Conservation (phyloP, 1,284 basidiomycete genomes). For the Ganoderma resinaceum region DNA sequence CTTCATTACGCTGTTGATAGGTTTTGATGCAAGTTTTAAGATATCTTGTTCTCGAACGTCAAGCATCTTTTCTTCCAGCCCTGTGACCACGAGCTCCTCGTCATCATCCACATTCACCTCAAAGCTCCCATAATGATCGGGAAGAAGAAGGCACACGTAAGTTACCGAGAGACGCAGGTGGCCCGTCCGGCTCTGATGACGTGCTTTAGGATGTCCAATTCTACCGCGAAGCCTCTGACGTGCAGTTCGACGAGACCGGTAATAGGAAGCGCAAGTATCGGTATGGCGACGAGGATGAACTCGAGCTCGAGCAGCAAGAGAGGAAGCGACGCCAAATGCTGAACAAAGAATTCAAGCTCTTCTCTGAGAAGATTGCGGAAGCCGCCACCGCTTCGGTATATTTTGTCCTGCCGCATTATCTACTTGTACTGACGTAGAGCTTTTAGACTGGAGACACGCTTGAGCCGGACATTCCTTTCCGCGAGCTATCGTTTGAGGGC, state of each 20-base stretch:
- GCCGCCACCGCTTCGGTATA: slow-evolving; percentile 78
- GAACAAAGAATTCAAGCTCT: slow-evolving; percentile 96
- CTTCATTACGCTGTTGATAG: too few relatives aligned
- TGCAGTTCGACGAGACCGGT: slow-evolving; percentile 99
- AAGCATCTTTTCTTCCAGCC: slow-evolving; percentile 99
- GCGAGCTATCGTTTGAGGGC: slow-evolving; percentile 96
- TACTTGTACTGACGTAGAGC: slow-evolving; percentile 17
- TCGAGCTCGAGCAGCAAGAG: slow-evolving; percentile 98
- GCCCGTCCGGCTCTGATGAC: neutral
- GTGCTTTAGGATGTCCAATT: slow-evolving; percentile 90
- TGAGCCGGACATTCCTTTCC: slow-evolving; percentile 96
- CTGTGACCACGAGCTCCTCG: slow-evolving; percentile 95
- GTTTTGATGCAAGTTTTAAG: slow-evolving; percentile 47
- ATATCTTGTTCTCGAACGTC: slow-evolving; percentile 96
- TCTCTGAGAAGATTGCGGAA: slow-evolving; percentile 93
- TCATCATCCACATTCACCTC: slow-evolving; percentile 94
- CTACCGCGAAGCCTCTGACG: slow-evolving; percentile 97
- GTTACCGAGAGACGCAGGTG: slow-evolving; percentile 33
- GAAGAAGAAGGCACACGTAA: slow-evolving; percentile 94
- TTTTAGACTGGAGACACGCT: slow-evolving; percentile 79
- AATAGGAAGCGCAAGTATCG: slow-evolving; percentile 97
- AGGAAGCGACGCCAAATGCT: slow-evolving; percentile 87
- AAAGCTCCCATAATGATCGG: slow-evolving; percentile 98
- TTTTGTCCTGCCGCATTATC: neutral
- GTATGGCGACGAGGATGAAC: slow-evolving; percentile 99